Evolutionary conservation across 306 rosid genomes (phyloP).

Genomic region (Arachis stenosperma): DNA sequence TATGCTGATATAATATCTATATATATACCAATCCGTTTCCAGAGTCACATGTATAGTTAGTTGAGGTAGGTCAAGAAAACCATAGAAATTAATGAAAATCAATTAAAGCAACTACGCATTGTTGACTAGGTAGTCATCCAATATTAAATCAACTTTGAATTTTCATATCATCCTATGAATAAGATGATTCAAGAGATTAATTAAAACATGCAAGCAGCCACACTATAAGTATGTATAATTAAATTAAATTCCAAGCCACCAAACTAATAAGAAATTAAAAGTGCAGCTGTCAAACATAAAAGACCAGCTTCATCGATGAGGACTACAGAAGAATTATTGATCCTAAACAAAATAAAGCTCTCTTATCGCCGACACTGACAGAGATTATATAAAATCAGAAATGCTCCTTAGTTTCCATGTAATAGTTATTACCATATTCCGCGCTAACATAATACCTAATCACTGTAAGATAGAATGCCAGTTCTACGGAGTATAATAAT

Average conservation of each 20-base stretch:
- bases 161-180: conserved; percentile 18
- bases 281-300: conserved; percentile 14
- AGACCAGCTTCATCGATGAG: neutral
- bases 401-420: too few relatives aligned
- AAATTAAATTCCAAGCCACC: conserved; percentile 13
- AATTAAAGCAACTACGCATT: conserved; percentile 3
- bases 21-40: too few relatives aligned
- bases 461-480: too few relatives aligned
- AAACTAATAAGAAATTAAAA: conserved; percentile 28
- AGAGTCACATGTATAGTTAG: neutral
- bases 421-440: too few relatives aligned
- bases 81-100: neutral
- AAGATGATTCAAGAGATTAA: conserved; percentile 6
- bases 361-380: conserved; percentile 1
- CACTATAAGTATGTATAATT: neutral
- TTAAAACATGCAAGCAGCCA: conserved; percentile 7
- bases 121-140: conserved; percentile 23
- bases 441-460: too few relatives aligned
- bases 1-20: too few relatives aligned
- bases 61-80: conserved; percentile 23
- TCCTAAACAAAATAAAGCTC: conserved; percentile 13
- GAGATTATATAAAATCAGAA: too few relatives aligned
- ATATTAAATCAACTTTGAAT: conserved; percentile 8
- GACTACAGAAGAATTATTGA: conserved; percentile 24
- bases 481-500: too few relatives aligned